These are phyloP conservation scores for Cucurbita maxima DNA, from an alignment of 306 rosid species.

Conservation along the genomic window DNA sequence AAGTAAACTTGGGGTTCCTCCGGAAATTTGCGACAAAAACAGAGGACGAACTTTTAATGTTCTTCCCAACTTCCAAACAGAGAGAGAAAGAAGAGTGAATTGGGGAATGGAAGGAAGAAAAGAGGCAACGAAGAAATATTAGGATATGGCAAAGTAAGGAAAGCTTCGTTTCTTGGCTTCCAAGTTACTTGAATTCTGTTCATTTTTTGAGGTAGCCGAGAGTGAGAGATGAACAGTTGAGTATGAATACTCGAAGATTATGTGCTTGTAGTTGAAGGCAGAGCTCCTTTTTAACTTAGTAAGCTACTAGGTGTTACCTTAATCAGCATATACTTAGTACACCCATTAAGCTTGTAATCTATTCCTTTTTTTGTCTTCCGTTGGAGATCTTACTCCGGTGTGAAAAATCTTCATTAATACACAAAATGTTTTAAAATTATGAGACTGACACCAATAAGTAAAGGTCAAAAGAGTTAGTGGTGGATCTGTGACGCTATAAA, in stretches of 20 bases:
- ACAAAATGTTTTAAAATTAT: too few species aligned
- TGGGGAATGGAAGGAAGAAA: neutral
- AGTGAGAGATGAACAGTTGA: constrained; percentile 3
- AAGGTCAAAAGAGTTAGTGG: too few species aligned
- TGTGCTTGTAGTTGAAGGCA: neutral
- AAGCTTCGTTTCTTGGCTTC: constrained; percentile 93
- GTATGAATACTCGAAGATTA: neutral
- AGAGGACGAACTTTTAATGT: neutral
- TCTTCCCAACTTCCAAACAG: neutral
- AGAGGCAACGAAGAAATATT: neutral
- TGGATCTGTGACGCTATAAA: too few species aligned
- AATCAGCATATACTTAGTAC: neutral
- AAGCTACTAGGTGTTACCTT: neutral
- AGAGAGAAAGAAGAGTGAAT: neutral
- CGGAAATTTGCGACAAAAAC: neutral
- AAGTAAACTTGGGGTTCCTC: neutral
- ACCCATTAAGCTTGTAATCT: constrained; percentile 1
- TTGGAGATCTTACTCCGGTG: too few species aligned
- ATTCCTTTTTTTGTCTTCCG: neutral
- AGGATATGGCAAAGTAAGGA: neutral
- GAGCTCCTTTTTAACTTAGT: neutral
- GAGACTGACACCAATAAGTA: too few species aligned
- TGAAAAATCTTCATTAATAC: too few species aligned
- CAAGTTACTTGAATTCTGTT: constrained; percentile 89
- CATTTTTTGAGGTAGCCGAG: neutral